Evolutionary conservation across 2,329 filamentous ascomycete species (phyloP).

Genomic region (Cercospora sojina): DNA sequence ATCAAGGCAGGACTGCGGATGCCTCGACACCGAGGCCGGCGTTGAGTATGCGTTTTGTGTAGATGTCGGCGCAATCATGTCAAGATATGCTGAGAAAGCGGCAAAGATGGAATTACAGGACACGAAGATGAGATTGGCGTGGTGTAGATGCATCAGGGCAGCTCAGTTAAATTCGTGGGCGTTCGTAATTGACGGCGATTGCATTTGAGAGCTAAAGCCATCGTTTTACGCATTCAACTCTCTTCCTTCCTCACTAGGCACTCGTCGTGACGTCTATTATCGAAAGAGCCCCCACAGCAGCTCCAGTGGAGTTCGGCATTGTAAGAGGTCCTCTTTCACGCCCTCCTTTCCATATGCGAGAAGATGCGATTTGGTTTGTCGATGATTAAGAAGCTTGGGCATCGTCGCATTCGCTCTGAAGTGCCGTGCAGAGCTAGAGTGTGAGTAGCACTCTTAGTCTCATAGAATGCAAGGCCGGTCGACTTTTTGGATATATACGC

Average conservation of each 20-base stretch:
- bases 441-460: neutral
- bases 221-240: neutral
- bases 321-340: neutral
- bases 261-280: neutral
- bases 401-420: neutral
- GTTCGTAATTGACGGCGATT: neutral
- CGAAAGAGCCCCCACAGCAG: neutral
- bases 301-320: neutral
- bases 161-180: neutral
- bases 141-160: neutral
- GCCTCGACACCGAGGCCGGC: neutral
- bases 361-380: neutral
- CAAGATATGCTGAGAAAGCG: neutral
- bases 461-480: neutral
- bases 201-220: neutral
- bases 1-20: conserved; percentile 34
- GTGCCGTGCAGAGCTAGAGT: neutral
- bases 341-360: neutral
- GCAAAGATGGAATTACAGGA: neutral
- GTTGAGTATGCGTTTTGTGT: neutral
- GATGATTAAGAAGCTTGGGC: neutral
- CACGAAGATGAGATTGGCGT: neutral
- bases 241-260: neutral
- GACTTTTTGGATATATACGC: neutral
- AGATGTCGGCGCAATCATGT: neutral